Evolutionary conservation across 495 filamentous ascomycete genomes (phyloP), one percentile per base, ranked within the genome.

Genomic region (Trichoderma asperelloides): DNA sequence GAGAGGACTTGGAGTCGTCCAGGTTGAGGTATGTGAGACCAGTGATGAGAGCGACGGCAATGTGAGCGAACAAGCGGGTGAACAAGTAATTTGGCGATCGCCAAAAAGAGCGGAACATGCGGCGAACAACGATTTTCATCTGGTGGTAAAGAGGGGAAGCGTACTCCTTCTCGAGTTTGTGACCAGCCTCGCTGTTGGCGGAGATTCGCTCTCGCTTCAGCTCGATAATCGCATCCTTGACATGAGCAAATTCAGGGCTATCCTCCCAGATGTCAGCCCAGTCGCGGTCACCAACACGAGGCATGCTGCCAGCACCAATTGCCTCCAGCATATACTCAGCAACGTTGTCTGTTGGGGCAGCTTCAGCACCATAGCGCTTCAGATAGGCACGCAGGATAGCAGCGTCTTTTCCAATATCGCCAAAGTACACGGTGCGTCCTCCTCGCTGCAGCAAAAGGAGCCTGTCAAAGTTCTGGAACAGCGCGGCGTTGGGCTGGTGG

Each of bases 291-390:
- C 90, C 90, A 51, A 91, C 84, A 3, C 91, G 83, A 18, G 89
- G 83, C n/a, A 85, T 78, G 68, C 86, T 85, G 27, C 91, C 91
- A 51, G 91, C 91, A 41, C 93, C 92, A 33, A 96, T 89, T 1
- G 88, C 89, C 69, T 96, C 92, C 9, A 96, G 84, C 88, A 96
- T 94, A 79, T 86, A 94, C 75, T 96, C 92, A 2, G 91, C 92
- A 3, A 90, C 88, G 72, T 93, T 92, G 27, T 87, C 86, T n/a
- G 85, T 81, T 5, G 80, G 76, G 25, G 75, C 72, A 15, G 77
- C 74, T 30, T 81, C 76, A n/a, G 86, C 86, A 18, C 83, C 86
- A 64, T 88, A 78, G n/a, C 79, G 76, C 39, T 77, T 75, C 16
- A 85, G 76, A 65, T 83, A 83, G 62, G 75, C 76, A 21, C 79